Evolutionary conservation across 2,329 filamentous ascomycete species (phyloP), one percentile per base, ranked within the genome.

Genomic region (Botrytis cinerea): DNA sequence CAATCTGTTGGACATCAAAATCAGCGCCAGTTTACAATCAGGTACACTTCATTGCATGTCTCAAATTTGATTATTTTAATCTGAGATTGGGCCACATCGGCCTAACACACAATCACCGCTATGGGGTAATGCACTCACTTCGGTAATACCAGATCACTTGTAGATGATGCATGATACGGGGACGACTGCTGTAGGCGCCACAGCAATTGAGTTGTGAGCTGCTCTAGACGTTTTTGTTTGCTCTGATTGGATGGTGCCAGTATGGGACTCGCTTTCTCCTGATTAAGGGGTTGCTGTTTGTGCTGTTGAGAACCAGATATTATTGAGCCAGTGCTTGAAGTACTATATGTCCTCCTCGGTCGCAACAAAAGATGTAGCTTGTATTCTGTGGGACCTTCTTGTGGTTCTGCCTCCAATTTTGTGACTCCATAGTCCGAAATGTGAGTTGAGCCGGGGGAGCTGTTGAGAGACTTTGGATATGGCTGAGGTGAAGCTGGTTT

Each of bases 131-230:
- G 48, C 51, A 73, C 71, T 73, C 71, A 73, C 71, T 90, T 88
- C 0, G 94, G 94, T 40, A 97, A 84, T 16, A 94, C 89, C 25
- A 94, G 85, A 73, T 93, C 91, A 43, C 90, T 90, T 7, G 91
- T 91, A 38, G 92, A 92, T 12, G 93, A 93, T 2, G 93, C 90
- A 83, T 98, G 95, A 81, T 97, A 93, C 0, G 94, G 93, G 14
- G 93, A 97, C 1, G 95, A 98, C 81, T 99, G 96, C 81, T 98
- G 95, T 73, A 99, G 83, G 67, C 96, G 89, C 96, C 96, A 99
- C 10, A 99, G 85, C 38, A 99, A 86, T 82, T 99, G 96, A 0
- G 96, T 99, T 0, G 95, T 99, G 75, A 99, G 84, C 79, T 98
- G 94, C 80, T 97, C 92, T 25, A 98, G 86, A 63, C 96, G 89